phyloP scores from a whole-genome alignment of 176 grass and related monocot genomes.

The Hordeum marinum region DNA sequence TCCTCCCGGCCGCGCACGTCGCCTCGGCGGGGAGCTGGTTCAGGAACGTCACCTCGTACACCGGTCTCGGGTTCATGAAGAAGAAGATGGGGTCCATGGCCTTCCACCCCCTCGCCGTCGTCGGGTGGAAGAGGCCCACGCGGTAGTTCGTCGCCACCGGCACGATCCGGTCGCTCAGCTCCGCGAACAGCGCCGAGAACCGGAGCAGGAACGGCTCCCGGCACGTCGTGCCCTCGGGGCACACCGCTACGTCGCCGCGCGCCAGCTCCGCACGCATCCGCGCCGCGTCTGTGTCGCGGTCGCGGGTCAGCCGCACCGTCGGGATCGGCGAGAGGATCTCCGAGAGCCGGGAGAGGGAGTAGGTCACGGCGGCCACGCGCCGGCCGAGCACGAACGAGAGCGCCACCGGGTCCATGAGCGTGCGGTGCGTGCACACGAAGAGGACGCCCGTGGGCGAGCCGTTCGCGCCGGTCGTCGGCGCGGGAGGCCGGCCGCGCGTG shows the following conservation, averaged over 20 bases:
- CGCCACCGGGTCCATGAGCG: slow-evolving; percentile 71
- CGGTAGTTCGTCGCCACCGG: slow-evolving; percentile 84
- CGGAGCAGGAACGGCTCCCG: slow-evolving; percentile 85
- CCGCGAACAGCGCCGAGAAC: slow-evolving; percentile 92
- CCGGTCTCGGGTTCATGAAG: slow-evolving; percentile 94
- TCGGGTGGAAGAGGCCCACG: slow-evolving; percentile 88
- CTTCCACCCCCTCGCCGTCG: slow-evolving; percentile 89
- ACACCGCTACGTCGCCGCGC: slow-evolving; percentile 68
- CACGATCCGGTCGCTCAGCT: slow-evolving; percentile 92
- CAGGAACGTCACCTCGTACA: slow-evolving; percentile 92
- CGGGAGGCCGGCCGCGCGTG: slow-evolving; percentile 39
- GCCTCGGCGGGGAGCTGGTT: slow-evolving; percentile 76
- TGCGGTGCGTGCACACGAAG: slow-evolving; percentile 94
- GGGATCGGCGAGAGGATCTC: slow-evolving; percentile 74
- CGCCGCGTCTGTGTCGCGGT: slow-evolving; percentile 44
- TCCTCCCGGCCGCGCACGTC: slow-evolving; percentile 68
- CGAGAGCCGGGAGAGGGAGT: slow-evolving; percentile 74
- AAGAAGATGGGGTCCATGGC: slow-evolving; percentile 99
- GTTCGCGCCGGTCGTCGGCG: not conserved
- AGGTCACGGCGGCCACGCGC: slow-evolving; percentile 62
- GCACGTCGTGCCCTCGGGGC: slow-evolving; percentile 96
- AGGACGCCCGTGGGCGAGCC: slow-evolving; percentile 41
- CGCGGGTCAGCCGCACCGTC: slow-evolving; percentile 58
- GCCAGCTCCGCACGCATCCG: slow-evolving; percentile 49
- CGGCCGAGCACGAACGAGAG: slow-evolving; percentile 58